Evolutionary conservation across 768 basidiomycete species (phyloP).

Genomic region (Grammothele lineata): DNA sequence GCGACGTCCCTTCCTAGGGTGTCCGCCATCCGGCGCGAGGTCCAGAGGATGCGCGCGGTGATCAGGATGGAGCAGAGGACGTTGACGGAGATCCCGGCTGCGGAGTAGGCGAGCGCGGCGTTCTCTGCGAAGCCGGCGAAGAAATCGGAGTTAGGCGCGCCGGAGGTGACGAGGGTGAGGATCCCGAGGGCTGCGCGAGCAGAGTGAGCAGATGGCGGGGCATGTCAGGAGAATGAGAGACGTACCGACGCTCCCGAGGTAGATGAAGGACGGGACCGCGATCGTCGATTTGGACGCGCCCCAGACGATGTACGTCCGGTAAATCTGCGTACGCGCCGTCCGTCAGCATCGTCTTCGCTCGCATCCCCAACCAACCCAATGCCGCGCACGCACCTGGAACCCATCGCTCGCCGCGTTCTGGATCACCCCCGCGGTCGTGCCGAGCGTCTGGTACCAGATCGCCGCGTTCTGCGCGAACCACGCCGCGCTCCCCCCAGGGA

Average conservation of each 20-base stretch:
- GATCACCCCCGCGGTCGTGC: background rate
- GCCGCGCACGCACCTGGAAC: constrained; percentile 27
- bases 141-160: constrained; percentile 34
- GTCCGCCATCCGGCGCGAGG: background rate
- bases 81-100: constrained; percentile 37
- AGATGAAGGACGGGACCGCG: constrained; percentile 4
- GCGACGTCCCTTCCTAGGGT: background rate
- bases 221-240: background rate
- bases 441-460: constrained; percentile 9
- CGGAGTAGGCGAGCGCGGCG: constrained; percentile 37
- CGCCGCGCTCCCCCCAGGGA: constrained; percentile 31
- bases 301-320: constrained; percentile 10
- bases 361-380: background rate
- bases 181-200: constrained; percentile 33
- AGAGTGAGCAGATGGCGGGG: background rate
- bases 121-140: constrained; percentile 33
- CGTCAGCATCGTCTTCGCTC: background rate
- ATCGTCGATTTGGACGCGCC: background rate
- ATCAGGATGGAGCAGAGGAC: constrained; percentile 36
- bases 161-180: constrained; percentile 33
- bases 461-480: constrained; percentile 25
- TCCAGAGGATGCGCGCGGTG: constrained; percentile 27
- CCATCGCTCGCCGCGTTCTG: constrained; percentile 32
- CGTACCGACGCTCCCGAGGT: constrained; percentile 5
- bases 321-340: constrained; percentile 1